These are phyloP conservation scores for Xylariaceae sp. DNA, from an alignment of 2,329 filamentous ascomycete genomes.

Conservation along the genomic window DNA sequence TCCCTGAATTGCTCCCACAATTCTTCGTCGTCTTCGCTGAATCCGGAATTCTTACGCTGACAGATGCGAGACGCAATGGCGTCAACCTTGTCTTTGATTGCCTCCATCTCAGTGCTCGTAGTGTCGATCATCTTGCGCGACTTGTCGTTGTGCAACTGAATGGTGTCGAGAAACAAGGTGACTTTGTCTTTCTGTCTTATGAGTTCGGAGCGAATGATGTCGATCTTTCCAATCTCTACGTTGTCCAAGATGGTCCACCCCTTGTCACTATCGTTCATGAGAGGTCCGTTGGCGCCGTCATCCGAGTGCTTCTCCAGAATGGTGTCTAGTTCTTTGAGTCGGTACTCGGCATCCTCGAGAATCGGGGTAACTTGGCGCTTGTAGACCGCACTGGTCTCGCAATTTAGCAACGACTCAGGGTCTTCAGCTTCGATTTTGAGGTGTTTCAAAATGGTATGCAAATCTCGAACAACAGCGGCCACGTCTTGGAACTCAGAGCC, in stretches of 20 bases:
- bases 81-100: conserved; percentile 61
- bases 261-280: conserved; percentile 32
- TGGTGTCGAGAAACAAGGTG: conserved; percentile 55
- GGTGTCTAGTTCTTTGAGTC: conserved; percentile 53
- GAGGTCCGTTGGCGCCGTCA: conserved; percentile 18
- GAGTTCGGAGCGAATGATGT: conserved; percentile 45
- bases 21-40: conserved; percentile 46
- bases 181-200: conserved; percentile 52
- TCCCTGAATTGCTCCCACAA: conserved; percentile 58
- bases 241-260: conserved; percentile 34
- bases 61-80: conserved; percentile 52
- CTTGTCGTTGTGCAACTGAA: conserved; percentile 51
- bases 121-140: conserved; percentile 35
- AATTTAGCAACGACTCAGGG: conserved; percentile 53
- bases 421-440: conserved; percentile 58
- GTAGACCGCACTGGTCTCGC: conserved; percentile 41
- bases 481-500: conserved; percentile 50
- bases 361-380: conserved; percentile 49
- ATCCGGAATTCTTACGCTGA: conserved; percentile 38
- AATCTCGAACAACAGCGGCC: conserved; percentile 47
- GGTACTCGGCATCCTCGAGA: conserved; percentile 54
- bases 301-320: conserved; percentile 47
- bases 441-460: conserved; percentile 57
- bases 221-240: conserved; percentile 39
- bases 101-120: conserved; percentile 45